Conservation (phyloP, 768 basidiomycete genomes). For the Auricularia sp. region DNA sequence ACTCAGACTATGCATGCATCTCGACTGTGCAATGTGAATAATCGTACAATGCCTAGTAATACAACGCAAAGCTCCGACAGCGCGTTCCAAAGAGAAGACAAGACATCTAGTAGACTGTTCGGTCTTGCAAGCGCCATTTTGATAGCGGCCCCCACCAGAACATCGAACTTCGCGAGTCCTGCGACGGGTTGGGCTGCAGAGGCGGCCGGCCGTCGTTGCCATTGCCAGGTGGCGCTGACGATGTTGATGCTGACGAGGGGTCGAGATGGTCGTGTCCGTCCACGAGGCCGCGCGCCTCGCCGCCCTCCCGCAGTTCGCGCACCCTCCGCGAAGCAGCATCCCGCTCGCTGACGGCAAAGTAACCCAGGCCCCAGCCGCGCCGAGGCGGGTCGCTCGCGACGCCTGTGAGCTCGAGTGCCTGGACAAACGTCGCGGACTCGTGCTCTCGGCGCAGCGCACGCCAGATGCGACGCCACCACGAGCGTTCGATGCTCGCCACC, state of each 20-base stretch:
- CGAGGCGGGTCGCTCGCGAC: conserved; percentile 4
- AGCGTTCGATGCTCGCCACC: conserved; percentile 14
- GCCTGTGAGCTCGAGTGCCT: conserved; percentile 46
- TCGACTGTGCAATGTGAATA: too few relatives aligned
- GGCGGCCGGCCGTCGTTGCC: neutral
- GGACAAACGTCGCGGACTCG: conserved; percentile 54
- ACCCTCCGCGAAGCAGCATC: conserved; percentile 23
- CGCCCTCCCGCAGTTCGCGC: conserved; percentile 11
- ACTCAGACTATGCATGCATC: too few relatives aligned
- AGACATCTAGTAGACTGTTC: conserved; percentile 45
- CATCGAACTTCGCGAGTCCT: conserved; percentile 29
- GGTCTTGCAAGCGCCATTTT: conserved; percentile 66
- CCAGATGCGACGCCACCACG: conserved; percentile 43
- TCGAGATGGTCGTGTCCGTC: neutral
- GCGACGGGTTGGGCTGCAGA: neutral
- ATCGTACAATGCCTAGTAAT: neutral
- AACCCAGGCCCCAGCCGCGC: conserved; percentile 64
- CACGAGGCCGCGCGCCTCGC: conserved; percentile 4
- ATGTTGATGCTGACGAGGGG: conserved; percentile 3
- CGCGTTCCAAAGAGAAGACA: neutral
- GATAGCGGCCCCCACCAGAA: conserved; percentile 79
- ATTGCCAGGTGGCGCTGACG: neutral
- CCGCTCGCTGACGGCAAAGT: conserved; percentile 43
- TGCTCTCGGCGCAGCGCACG: conserved; percentile 59
- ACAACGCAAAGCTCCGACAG: neutral